These are phyloP conservation scores for Kernera saxatilis DNA, from an alignment of 345 rosid genomes.

Conservation along the genomic window DNA sequence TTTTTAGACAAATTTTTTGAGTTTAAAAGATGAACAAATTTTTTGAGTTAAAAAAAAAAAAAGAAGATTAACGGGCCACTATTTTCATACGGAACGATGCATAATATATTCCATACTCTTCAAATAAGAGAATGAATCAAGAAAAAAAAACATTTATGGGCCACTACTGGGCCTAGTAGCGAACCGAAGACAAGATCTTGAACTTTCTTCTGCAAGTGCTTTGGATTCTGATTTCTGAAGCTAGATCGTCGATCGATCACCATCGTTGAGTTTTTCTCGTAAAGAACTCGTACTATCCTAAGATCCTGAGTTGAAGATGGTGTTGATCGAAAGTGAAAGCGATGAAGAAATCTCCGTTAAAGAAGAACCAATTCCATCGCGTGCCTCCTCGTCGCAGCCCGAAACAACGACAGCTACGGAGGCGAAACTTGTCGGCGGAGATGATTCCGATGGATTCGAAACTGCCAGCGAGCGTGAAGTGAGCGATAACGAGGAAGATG, in stretches of 20 bases:
- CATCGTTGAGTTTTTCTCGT: neutral
- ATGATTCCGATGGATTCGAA: conserved; percentile 74
- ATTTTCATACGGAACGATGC: too few species aligned
- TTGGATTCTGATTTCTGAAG: neutral
- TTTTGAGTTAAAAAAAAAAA: too few species aligned
- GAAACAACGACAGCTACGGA: conserved; percentile 17
- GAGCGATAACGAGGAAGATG: conserved; percentile 39
- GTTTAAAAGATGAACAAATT: too few species aligned
- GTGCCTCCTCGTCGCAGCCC: neutral
- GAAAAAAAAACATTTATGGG: too few species aligned
- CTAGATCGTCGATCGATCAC: conserved; percentile 1
- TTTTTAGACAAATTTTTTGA: too few species aligned
- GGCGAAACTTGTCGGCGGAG: conserved; percentile 24
- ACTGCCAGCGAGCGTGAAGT: conserved; percentile 78
- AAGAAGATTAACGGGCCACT: too few species aligned
- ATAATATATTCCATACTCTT: too few species aligned
- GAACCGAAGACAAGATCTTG: too few species aligned
- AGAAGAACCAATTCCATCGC: neutral
- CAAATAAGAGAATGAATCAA: too few species aligned
- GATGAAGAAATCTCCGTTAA: conserved; percentile 1
- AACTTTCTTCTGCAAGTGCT: neutral
- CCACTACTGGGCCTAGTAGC: too few species aligned
- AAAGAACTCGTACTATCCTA: neutral
- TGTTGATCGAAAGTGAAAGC: conserved; percentile 34
- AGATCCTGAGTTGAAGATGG: conserved; percentile 32